Conservation (phyloP, 345 rosid genomes). For the Pseudoturritis turrita region DNA sequence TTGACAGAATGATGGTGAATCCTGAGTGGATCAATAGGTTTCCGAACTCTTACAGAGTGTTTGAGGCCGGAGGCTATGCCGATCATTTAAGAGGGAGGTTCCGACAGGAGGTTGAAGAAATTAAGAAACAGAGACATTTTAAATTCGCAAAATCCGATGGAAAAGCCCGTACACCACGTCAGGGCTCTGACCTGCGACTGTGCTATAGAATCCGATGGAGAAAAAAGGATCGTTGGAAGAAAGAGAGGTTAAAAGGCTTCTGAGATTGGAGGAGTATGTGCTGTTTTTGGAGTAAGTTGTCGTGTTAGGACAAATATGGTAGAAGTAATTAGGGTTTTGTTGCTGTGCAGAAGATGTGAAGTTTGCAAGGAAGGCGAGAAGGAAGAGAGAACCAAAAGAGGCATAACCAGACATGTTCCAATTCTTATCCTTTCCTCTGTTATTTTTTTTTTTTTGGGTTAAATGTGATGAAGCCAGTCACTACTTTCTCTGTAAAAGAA, state of each 20-base stretch:
- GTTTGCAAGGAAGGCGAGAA: background rate
- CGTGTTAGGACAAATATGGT: background rate
- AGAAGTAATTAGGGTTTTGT: background rate
- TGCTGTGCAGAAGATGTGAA: conserved; percentile 12
- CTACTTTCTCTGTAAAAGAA: too few relatives aligned
- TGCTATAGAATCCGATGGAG: conserved; percentile 15
- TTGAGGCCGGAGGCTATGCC: too few relatives aligned
- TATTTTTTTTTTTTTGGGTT: background rate
- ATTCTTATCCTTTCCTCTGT: background rate
- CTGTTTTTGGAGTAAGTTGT: conserved; percentile 33
- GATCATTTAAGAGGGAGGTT: too few relatives aligned
- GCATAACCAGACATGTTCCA: background rate
- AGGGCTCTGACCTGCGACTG: background rate
- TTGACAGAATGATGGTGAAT: too few relatives aligned
- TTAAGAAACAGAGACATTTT: conserved; percentile 1
- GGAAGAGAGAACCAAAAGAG: background rate
- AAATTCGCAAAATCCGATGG: too few relatives aligned
- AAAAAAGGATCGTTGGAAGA: conserved; percentile 1
- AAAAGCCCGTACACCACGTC: conserved; percentile 28
- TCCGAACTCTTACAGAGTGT: too few relatives aligned
- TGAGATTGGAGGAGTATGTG: conserved; percentile 34
- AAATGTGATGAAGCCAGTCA: too few relatives aligned
- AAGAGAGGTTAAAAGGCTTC: conserved; percentile 24
- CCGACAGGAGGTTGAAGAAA: too few relatives aligned
- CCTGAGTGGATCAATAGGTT: too few relatives aligned